Conservation (phyloP, 108 stramenopile genomes). For the Skeletonema costatum region DNA sequence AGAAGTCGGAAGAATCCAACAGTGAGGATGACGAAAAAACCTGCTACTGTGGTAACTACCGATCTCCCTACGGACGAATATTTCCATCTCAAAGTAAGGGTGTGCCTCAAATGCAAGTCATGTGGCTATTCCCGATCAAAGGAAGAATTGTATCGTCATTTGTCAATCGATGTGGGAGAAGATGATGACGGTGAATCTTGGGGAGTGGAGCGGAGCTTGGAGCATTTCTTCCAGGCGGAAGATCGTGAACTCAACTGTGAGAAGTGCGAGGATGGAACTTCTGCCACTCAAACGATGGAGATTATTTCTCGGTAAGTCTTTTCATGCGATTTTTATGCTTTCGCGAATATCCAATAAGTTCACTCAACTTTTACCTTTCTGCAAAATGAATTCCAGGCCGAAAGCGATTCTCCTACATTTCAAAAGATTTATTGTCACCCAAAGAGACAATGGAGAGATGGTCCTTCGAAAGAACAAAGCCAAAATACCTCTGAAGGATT, state of each 20-base stretch:
- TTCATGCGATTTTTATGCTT: neutral
- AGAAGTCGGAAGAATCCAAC: neutral
- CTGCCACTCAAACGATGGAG: slow-evolving; percentile 69
- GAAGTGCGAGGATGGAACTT: slow-evolving; percentile 67
- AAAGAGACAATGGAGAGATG: slow-evolving; percentile 43
- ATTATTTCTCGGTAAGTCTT: slow-evolving; percentile 50
- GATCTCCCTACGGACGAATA: slow-evolving; percentile 65
- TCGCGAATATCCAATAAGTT: neutral
- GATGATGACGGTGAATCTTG: slow-evolving; percentile 33
- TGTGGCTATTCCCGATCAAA: slow-evolving; percentile 76
- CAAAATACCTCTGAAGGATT: slow-evolving; percentile 43
- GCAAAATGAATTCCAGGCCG: slow-evolving; percentile 36
- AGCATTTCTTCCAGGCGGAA: slow-evolving; percentile 74
- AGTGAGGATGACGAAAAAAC: neutral
- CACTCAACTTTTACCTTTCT: neutral
- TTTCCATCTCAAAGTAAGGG: slow-evolving; percentile 71
- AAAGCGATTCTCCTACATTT: slow-evolving; percentile 75
- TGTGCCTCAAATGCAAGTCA: slow-evolving; percentile 71
- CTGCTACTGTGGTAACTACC: neutral
- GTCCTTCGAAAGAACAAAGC: slow-evolving; percentile 62
- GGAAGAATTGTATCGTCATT: slow-evolving; percentile 78
- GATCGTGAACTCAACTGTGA: slow-evolving; percentile 86
- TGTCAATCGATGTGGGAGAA: slow-evolving; percentile 67
- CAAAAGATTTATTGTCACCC: slow-evolving; percentile 76
- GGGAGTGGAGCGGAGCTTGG: slow-evolving; percentile 59